Percentiles rank a stretch among this genome's conserved stretches.
These are phyloP conservation scores for Pulveroboletus sp. DNA, from an alignment of 768 basidiomycete genomes.

Conservation along the genomic window DNA sequence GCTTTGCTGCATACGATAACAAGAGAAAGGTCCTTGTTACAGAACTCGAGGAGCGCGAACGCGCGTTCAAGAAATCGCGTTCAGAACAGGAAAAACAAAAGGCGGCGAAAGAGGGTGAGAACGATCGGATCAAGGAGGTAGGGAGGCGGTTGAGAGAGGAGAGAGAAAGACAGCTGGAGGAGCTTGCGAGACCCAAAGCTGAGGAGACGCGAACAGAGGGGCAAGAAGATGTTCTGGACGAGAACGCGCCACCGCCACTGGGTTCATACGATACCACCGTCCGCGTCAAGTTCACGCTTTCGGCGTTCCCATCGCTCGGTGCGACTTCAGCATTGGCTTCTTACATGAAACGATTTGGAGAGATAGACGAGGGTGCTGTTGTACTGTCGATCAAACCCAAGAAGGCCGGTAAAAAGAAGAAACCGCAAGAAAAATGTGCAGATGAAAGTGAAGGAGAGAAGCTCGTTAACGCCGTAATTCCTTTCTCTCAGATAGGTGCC, in stretches of 20 bases:
- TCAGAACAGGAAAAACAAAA: constrained; percentile 62
- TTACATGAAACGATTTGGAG: constrained; percentile 61
- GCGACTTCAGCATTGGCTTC: constrained; percentile 20
- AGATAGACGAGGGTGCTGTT: constrained; percentile 59
- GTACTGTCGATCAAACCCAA: constrained; percentile 65
- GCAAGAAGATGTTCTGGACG: constrained; percentile 35
- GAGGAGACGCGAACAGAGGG: constrained; percentile 25
- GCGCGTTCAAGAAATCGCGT: constrained; percentile 70
- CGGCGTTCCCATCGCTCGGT: constrained; percentile 40
- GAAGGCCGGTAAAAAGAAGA: constrained; percentile 38
- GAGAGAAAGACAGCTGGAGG: constrained; percentile 50
- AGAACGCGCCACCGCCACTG: constrained; percentile 55
- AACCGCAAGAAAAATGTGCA: constrained; percentile 25
- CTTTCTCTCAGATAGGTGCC: constrained; percentile 72
- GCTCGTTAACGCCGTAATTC: constrained; percentile 66
- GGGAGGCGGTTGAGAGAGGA: constrained; percentile 68
- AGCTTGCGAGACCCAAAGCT: constrained; percentile 38
- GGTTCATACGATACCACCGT: constrained; percentile 75
- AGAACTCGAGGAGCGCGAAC: constrained; percentile 77
- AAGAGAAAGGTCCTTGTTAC: constrained; percentile 75
- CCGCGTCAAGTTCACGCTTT: constrained; percentile 64
- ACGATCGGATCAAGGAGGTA: constrained; percentile 73
- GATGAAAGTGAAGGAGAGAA: constrained; percentile 39
- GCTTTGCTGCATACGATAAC: constrained; percentile 66
- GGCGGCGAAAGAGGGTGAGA: constrained; percentile 52